Evolutionary conservation across 2,329 filamentous ascomycete species (phyloP).

Genomic region (Hirsutella thompsonii): DNA sequence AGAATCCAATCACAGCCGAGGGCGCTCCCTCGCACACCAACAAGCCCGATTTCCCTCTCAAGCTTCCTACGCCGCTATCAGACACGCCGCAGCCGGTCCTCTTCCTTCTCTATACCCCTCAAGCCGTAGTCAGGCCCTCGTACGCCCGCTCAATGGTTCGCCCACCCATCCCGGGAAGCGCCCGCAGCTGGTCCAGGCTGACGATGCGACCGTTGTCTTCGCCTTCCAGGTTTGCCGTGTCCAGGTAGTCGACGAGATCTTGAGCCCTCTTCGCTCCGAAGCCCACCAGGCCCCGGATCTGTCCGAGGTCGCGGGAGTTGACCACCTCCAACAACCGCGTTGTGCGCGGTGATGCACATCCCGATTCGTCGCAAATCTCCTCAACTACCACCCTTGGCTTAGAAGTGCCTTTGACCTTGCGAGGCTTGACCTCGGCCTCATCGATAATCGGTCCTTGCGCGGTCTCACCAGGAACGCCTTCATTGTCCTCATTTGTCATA

Average conservation of each 20-base stretch:
- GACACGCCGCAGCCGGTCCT: too few relatives aligned
- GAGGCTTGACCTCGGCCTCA: background rate
- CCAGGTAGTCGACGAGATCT: constrained; percentile 44
- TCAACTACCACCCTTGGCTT: constrained; percentile 15
- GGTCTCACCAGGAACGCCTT: too few relatives aligned
- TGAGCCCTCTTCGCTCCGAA: constrained; percentile 61
- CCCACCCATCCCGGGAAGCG: constrained; percentile 43
- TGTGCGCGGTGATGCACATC: constrained; percentile 35
- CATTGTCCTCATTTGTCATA: constrained; percentile 1
- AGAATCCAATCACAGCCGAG: too few relatives aligned
- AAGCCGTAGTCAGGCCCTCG: constrained; percentile 25
- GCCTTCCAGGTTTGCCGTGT: constrained; percentile 19
- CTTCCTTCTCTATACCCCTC: background rate
- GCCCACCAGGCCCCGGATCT: constrained; percentile 55
- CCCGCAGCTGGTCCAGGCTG: constrained; percentile 36
- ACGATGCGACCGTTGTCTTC: constrained; percentile 29
- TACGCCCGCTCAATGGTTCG: constrained; percentile 43
- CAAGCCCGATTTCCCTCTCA: too few relatives aligned
- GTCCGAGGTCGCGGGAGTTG: constrained; percentile 55
- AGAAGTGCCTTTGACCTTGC: constrained; percentile 8
- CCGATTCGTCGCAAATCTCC: background rate
- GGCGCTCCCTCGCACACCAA: too few relatives aligned
- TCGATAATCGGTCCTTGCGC: too few relatives aligned
- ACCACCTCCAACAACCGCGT: constrained; percentile 54
- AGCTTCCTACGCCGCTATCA: too few relatives aligned